Evolutionary conservation across 139 green algal species (phyloP).

Genomic region (Chara braunii): DNA sequence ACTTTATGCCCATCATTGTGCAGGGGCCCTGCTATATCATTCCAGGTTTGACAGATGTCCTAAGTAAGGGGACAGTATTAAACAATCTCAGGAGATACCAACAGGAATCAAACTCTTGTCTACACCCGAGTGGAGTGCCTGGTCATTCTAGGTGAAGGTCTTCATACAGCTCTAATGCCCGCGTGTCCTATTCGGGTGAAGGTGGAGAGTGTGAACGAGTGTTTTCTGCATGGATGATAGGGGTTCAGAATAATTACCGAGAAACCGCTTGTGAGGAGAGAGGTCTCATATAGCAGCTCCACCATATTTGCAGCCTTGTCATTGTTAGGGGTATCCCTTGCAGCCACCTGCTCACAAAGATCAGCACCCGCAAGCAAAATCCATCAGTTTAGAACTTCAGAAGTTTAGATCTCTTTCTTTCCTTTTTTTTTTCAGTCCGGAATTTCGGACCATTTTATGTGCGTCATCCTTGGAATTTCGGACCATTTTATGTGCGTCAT

Average conservation of each 20-base stretch:
- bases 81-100: neutral
- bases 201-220: too few species aligned
- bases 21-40: too few species aligned
- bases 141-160: neutral
- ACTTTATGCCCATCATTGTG: too few species aligned
- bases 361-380: neutral
- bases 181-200: too few species aligned
- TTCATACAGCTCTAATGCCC: neutral
- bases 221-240: too few species aligned
- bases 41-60: too few species aligned
- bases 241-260: conserved; percentile 33
- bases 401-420: neutral
- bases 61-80: neutral
- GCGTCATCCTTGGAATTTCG: too few species aligned
- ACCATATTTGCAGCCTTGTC: conserved; percentile 43
- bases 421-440: neutral
- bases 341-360: neutral
- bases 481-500: too few species aligned
- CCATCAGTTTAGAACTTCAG: neutral
- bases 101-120: neutral
- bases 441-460: too few species aligned
- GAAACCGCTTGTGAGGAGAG: conserved; percentile 65
- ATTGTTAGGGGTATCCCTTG: conserved; percentile 17
- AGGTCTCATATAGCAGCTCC: conserved; percentile 87
- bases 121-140: neutral